Base-by-base conservation (phyloP, 345 rosid species). In the Durio zibethinus region DNA sequence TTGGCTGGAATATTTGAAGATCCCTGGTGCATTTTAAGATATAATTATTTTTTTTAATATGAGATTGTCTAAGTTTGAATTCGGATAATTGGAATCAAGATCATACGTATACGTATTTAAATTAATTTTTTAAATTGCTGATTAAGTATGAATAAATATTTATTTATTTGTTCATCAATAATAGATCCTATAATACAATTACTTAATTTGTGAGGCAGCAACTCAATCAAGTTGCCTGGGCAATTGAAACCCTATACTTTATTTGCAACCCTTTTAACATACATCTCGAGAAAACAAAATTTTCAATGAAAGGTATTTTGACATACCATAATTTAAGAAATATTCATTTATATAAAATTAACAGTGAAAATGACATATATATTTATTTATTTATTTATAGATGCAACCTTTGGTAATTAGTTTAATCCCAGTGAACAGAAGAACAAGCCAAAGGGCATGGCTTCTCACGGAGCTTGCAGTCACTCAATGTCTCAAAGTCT, bases 401-500 rank as follows among this genome's bases (percentile, higher is more conserved):
- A 76, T 23, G 68, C 36, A 57, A 85, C 38, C 29, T 54, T 31
- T 72, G 69, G 82, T 15, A 65, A 67, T 11, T 64, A 59, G n/a
- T 60, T 72, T 77, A 66, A 81, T 74, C 60, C 31, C 52, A 69
- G 48, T 60, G 77, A 79, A 63, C 78, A 75, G 16, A 25, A 68
- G 21, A 76, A 21, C 36, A 31, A 71, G 60, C 43, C 10, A 67
- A 40, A 77, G 75, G 35, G 50, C 78, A 73, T 73, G 78, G 47
- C 86, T 78, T 78, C 85, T 82, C 68, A 36, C 21, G 21, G 40
- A 61, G 25, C 35, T 40, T 69, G 67, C 38, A 45, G 80, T 43
- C 83, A 80, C 20, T 59, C 18, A 48, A 77, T 31, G n/a, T 10
- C 61, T 50, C 43, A 33, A 33, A 20, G 61, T 50, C 61, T 20